Conservation (phyloP, 2,329 filamentous ascomycete genomes). For the Nemania abortiva region DNA sequence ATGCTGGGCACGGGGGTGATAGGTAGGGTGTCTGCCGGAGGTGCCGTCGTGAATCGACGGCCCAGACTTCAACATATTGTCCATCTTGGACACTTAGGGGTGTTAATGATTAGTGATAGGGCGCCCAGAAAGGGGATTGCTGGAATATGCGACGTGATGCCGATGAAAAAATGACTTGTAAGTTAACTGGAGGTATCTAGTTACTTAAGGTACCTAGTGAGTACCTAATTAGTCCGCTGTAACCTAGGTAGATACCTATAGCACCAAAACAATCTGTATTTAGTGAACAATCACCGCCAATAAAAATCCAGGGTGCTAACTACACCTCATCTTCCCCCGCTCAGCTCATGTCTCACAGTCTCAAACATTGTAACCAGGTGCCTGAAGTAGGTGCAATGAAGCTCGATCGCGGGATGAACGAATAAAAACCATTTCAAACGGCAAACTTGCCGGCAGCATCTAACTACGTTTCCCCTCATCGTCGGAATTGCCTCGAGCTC, state of each 20-base stretch:
- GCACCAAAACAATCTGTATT: constrained; percentile 1
- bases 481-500: background rate
- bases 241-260: background rate
- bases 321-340: background rate
- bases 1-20: background rate
- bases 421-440: background rate
- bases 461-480: background rate
- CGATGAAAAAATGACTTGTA: no score
- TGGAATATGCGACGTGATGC: constrained; percentile 9
- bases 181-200: no score
- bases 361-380: no score
- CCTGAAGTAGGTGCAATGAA: no score
- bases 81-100: no score
- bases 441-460: constrained; percentile 19
- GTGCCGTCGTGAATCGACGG: constrained; percentile 15
- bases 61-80: background rate
- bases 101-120: no score
- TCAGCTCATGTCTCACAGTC: no score
- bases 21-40: background rate
- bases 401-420: constrained; percentile 18
- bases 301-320: background rate
- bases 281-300: constrained; percentile 14
- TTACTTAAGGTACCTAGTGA: no score
- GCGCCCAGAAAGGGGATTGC: background rate
- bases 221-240: background rate